phyloP scores from a whole-genome alignment of 768 basidiomycete species.

The Trametes cinnabarina region DNA sequence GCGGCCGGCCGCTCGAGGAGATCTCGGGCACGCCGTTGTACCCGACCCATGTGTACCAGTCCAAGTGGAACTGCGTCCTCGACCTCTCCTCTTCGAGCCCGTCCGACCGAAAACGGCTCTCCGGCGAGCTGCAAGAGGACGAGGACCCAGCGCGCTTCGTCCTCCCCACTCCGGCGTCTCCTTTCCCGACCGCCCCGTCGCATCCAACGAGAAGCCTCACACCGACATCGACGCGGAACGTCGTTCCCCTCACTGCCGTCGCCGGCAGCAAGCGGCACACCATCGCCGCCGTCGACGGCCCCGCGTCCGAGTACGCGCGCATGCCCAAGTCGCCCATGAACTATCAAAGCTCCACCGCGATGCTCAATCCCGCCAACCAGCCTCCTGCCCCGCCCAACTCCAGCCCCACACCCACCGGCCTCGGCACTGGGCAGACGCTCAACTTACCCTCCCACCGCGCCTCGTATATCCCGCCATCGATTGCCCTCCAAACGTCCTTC shows the following conservation, averaged over 20 bases:
- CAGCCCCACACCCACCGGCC: constrained; percentile 16
- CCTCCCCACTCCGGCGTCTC: constrained; percentile 61
- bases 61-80: constrained; percentile 87
- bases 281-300: constrained; percentile 36
- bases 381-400: constrained; percentile 20
- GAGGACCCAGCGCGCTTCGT: constrained; percentile 10
- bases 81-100: constrained; percentile 53
- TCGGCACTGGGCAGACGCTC: constrained; percentile 10
- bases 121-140: constrained; percentile 4
- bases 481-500: constrained; percentile 33
- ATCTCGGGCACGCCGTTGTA: constrained; percentile 34
- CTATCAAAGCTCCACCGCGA: constrained; percentile 29
- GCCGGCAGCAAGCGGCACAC: constrained; percentile 63
- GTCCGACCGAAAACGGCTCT: constrained; percentile 25
- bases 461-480: constrained; percentile 35
- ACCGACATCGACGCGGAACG: constrained; percentile 34
- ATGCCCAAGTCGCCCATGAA: constrained; percentile 29
- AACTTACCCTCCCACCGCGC: constrained; percentile 9
- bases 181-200: constrained; percentile 51
- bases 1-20: constrained; percentile 63
- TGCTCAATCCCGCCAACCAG: constrained; percentile 31
- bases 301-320: constrained; percentile 27
- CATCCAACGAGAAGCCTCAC: constrained; percentile 18
- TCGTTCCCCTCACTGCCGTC: constrained; percentile 31
- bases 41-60: constrained; percentile 75